These are phyloP conservation scores for Suillus ampliporus DNA, from an alignment of 768 basidiomycete species.

Conservation along the genomic window DNA sequence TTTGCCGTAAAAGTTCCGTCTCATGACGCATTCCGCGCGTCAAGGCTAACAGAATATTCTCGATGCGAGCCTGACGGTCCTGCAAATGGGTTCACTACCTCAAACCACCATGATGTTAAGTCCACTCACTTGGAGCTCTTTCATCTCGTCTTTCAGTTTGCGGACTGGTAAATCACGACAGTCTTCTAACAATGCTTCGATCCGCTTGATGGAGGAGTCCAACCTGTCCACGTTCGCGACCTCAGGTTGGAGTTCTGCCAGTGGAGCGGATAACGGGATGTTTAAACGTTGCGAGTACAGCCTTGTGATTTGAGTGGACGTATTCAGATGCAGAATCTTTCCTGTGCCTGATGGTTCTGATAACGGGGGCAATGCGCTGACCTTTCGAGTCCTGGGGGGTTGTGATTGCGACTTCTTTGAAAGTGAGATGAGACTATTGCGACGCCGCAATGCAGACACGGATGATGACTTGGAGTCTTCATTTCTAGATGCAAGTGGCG, in stretches of 20 bases:
- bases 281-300: conserved; percentile 27
- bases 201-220: conserved; percentile 53
- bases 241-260: conserved; percentile 18
- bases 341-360: conserved; percentile 36
- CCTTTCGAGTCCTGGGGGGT: conserved; percentile 28
- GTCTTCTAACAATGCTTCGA: conserved; percentile 70
- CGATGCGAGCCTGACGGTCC: conserved; percentile 82
- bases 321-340: conserved; percentile 34
- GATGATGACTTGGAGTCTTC: conserved; percentile 19
- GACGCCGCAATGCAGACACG: conserved; percentile 11
- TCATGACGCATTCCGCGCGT: conserved; percentile 67
- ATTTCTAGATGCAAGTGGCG: conserved; percentile 18
- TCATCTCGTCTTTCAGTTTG: conserved; percentile 78
- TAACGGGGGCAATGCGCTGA: conserved; percentile 32
- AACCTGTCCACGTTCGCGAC: conserved; percentile 36
- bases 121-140: conserved; percentile 70
- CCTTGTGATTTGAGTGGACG: conserved; percentile 31
- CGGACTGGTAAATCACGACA: conserved; percentile 67
- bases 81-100: conserved; percentile 29
- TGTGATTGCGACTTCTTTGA: conserved; percentile 18
- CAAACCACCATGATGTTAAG: not conserved
- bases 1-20: conserved; percentile 1
- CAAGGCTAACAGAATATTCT: conserved; percentile 69
- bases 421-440: conserved; percentile 7
- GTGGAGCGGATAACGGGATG: not conserved